A percentile compares a stretch with the other conserved stretches of the same genome.
These are phyloP conservation scores for Ganoderma boninense DNA, from an alignment of 1,284 basidiomycete species.

Conservation along the genomic window DNA sequence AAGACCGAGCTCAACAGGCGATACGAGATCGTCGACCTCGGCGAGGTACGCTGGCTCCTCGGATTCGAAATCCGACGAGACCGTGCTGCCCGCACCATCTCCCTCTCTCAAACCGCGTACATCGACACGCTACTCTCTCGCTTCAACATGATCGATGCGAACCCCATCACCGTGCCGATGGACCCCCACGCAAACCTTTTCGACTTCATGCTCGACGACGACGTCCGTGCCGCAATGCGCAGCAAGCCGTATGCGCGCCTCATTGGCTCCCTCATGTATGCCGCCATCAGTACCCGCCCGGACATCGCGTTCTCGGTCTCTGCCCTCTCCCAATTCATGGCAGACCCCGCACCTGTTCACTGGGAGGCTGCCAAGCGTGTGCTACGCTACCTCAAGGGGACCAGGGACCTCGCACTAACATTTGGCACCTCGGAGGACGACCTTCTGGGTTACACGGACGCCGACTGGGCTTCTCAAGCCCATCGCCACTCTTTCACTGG, in stretches of 20 bases:
- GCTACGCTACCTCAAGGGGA: slow-evolving; percentile 19
- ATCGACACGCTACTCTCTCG: slow-evolving; percentile 45
- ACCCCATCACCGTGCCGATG: neutral
- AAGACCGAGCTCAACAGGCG: neutral
- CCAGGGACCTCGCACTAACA: slow-evolving; percentile 3
- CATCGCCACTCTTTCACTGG: slow-evolving; percentile 42
- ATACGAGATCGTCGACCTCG: slow-evolving; percentile 29
- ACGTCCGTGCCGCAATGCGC: slow-evolving; percentile 15
- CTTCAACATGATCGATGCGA: slow-evolving; percentile 33
- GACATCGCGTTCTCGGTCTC: slow-evolving; percentile 13
- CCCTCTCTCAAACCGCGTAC: slow-evolving; percentile 47
- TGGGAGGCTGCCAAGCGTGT: slow-evolving; percentile 16
- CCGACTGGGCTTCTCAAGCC: slow-evolving; percentile 46
- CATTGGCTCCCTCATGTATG: slow-evolving; percentile 48
- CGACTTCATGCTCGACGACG: slow-evolving; percentile 3
- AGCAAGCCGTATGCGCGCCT: slow-evolving; percentile 13
- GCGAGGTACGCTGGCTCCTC: slow-evolving; percentile 9
- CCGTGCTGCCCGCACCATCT: slow-evolving; percentile 33
- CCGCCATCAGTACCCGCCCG: slow-evolving; percentile 32
- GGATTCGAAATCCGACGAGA: slow-evolving; percentile 18
- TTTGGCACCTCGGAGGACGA: neutral
- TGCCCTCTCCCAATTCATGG: slow-evolving; percentile 5
- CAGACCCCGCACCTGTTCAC: slow-evolving; percentile 7
- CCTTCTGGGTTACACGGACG: slow-evolving; percentile 50
- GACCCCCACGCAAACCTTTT: neutral